Conservation (phyloP, 495 filamentous ascomycete species). For the Recurvomyces mirabilis region DNA sequence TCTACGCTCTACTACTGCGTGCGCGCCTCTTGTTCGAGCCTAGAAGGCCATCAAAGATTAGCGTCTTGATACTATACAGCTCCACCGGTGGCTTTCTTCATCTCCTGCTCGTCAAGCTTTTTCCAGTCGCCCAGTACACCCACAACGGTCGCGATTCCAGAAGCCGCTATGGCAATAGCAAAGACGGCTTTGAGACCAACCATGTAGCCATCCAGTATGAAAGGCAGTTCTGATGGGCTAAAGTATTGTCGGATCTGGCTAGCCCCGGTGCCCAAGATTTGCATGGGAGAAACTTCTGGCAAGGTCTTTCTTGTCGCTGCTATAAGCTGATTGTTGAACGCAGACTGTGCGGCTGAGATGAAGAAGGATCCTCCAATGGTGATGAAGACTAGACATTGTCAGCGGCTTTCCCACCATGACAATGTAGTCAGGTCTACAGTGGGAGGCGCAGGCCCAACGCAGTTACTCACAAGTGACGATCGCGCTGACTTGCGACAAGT, state of each 20-base stretch:
- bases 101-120: background rate
- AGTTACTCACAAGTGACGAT: conserved; percentile 14
- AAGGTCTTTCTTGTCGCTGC: background rate
- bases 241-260: conserved; percentile 40
- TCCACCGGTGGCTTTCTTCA: too few species aligned
- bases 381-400: conserved; percentile 21
- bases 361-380: conserved; percentile 21
- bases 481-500: conserved; percentile 22
- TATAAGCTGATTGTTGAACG: conserved; percentile 24
- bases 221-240: conserved; percentile 33
- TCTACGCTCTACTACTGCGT: too few species aligned
- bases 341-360: conserved; percentile 19
- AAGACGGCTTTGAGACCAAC: conserved; percentile 40
- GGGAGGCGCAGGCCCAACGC: conserved; percentile 2
- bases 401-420: too few species aligned
- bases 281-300: conserved; percentile 28
- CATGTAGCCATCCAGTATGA: conserved; percentile 49
- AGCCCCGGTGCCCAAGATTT: conserved; percentile 41
- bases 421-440: too few species aligned
- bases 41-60: too few species aligned
- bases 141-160: background rate
- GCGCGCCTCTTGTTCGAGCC: too few species aligned
- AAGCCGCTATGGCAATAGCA: conserved; percentile 28
- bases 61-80: too few species aligned
- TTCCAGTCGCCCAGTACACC: background rate